phyloP scores from a whole-genome alignment of 331 rosid genomes.

The Pyracantha coccinea region DNA sequence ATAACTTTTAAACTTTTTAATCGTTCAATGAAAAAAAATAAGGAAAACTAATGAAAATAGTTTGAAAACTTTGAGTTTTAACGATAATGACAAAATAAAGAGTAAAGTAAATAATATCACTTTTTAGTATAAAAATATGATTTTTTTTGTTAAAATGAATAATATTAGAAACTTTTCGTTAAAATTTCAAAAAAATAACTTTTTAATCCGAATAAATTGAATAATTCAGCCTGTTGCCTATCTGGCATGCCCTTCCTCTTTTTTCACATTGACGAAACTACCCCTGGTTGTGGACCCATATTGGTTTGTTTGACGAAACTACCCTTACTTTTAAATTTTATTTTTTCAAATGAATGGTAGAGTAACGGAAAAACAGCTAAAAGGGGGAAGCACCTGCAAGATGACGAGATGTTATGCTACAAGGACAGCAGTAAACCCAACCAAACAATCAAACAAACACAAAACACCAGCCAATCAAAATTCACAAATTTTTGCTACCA shows the following conservation, averaged over 20 bases:
- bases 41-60: no score
- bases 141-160: no score
- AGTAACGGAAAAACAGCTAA: not conserved
- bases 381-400: not conserved
- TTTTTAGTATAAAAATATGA: no score
- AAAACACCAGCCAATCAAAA: not conserved
- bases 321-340: not conserved
- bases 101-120: no score
- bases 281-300: not conserved
- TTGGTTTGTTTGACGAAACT: not conserved
- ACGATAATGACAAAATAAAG: no score
- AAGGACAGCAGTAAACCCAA: not conserved
- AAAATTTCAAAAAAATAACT: no score
- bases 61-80: no score
- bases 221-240: constrained; percentile 18
- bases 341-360: not conserved
- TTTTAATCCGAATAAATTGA: not conserved
- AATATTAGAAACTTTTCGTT: no score
- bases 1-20: no score
- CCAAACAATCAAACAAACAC: not conserved
- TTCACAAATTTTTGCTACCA: no score
- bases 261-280: constrained; percentile 4
- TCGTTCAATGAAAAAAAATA: no score
- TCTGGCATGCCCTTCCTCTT: constrained; percentile 10
- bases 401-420: not conserved